These are phyloP conservation scores for Tephrocybe sp. DNA, from an alignment of 768 basidiomycete species.

Conservation along the genomic window DNA sequence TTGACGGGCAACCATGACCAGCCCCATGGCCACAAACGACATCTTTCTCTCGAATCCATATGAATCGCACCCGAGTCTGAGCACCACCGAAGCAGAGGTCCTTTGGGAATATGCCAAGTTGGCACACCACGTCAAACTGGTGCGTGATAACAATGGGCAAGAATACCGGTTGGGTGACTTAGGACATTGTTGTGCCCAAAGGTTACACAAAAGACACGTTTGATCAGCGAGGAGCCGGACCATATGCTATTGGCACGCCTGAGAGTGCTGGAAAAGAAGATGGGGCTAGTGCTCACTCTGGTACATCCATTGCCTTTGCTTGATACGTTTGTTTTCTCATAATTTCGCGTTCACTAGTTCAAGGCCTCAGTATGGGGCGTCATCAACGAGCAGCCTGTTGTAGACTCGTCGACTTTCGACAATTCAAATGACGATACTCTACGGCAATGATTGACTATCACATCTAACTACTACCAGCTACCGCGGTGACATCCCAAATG, in stretches of 20 bases:
- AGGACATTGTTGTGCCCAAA: conserved; percentile 23
- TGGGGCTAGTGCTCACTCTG: conserved; percentile 91
- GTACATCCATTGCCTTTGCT: conserved; percentile 42
- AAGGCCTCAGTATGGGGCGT: conserved; percentile 96
- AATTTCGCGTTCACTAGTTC: conserved; percentile 56
- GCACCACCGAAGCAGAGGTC: conserved; percentile 69
- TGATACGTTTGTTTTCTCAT: conserved; percentile 30
- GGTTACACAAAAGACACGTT: conserved; percentile 67
- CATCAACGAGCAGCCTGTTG: conserved; percentile 70
- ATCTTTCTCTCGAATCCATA: conserved; percentile 70
- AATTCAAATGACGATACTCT: conserved; percentile 27
- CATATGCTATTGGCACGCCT: conserved; percentile 72
- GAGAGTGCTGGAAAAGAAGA: conserved; percentile 84
- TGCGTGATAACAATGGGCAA: conserved; percentile 33
- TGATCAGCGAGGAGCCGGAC: conserved; percentile 74
- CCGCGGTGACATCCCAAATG: conserved; percentile 78
- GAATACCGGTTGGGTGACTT: neutral
- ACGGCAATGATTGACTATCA: conserved; percentile 17
- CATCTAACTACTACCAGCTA: conserved; percentile 31
- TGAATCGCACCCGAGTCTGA: conserved; percentile 63
- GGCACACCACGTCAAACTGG: conserved; percentile 74
- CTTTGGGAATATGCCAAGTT: conserved; percentile 94
- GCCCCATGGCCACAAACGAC: conserved; percentile 28
- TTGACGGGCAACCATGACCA: conserved; percentile 21
- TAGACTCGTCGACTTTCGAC: conserved; percentile 21